These are phyloP conservation scores for Skeletonema tropicum DNA, from an alignment of 108 stramenopile genomes.

Conservation along the genomic window DNA sequence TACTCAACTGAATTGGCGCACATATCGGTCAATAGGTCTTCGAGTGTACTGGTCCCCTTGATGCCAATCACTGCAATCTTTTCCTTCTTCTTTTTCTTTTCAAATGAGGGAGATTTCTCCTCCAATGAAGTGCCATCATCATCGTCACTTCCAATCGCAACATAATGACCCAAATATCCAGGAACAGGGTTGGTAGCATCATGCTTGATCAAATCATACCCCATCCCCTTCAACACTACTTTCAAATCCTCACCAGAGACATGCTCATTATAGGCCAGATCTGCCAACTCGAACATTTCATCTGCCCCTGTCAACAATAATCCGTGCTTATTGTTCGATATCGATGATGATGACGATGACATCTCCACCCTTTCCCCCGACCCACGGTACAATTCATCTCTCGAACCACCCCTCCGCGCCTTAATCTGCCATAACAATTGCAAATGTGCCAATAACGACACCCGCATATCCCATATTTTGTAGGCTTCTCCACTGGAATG, in stretches of 20 bases:
- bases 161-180: conserved; percentile 42
- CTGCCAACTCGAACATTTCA: conserved; percentile 52
- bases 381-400: conserved; percentile 31
- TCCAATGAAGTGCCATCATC: neutral
- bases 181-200: conserved; percentile 42
- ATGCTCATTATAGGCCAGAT: conserved; percentile 59
- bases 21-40: conserved; percentile 61
- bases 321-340: neutral
- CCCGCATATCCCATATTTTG: neutral
- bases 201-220: conserved; percentile 27
- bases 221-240: conserved; percentile 13
- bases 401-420: neutral
- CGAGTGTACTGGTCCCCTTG: conserved; percentile 60
- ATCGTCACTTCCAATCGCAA: conserved; percentile 26
- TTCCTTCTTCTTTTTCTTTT: conserved; percentile 11
- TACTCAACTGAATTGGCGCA: conserved; percentile 41
- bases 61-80: conserved; percentile 57
- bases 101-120: neutral
- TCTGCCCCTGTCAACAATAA: conserved; percentile 33
- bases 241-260: conserved; percentile 6
- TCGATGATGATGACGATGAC: no score
- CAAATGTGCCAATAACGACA: conserved; percentile 33
- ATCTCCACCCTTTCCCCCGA: conserved; percentile 5
- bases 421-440: conserved; percentile 40
- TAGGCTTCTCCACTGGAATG: neutral